Conservation (phyloP, 345 rosid genomes). For the Clarkia xantiana region DNA sequence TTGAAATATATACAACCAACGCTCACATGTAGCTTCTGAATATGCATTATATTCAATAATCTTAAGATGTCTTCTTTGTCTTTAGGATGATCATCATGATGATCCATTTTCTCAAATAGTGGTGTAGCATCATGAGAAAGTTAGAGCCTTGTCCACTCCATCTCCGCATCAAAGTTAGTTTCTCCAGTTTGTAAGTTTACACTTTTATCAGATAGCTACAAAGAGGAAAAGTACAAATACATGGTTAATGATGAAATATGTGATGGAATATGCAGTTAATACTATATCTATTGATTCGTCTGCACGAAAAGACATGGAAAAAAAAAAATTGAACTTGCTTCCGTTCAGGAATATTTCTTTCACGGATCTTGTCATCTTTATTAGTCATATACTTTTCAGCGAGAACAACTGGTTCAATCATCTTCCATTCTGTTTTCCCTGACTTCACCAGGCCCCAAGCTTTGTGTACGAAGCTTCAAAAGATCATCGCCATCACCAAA, state of each 20-base stretch:
- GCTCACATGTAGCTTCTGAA: conserved; percentile 89
- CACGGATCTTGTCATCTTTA: too few species aligned
- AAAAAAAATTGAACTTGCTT: neutral
- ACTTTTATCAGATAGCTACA: conserved; percentile 68
- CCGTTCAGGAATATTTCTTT: too few species aligned
- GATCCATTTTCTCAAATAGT: conserved; percentile 16
- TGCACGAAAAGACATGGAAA: neutral
- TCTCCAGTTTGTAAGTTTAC: conserved; percentile 52
- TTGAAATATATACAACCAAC: conserved; percentile 1
- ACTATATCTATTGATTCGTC: neutral
- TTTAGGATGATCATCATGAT: conserved; percentile 25
- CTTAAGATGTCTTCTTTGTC: conserved; percentile 46
- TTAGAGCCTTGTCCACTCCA: conserved; percentile 61
- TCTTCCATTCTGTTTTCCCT: conserved; percentile 75
- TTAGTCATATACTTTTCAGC: conserved; percentile 96
- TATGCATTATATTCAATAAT: conserved; percentile 62
- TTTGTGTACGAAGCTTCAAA: conserved; percentile 49
- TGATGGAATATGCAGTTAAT: neutral
- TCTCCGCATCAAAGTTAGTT: conserved; percentile 42
- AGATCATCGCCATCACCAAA: conserved; percentile 89
- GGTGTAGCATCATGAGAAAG: conserved; percentile 28
- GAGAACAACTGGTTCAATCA: conserved; percentile 79
- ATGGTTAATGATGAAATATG: too few species aligned
- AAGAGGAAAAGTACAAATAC: conserved; percentile 4
- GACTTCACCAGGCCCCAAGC: conserved; percentile 49